Evolutionary conservation across 495 filamentous ascomycete species (phyloP), one percentile per base, ranked within the genome.

Genomic region (Xylaria longipes): DNA sequence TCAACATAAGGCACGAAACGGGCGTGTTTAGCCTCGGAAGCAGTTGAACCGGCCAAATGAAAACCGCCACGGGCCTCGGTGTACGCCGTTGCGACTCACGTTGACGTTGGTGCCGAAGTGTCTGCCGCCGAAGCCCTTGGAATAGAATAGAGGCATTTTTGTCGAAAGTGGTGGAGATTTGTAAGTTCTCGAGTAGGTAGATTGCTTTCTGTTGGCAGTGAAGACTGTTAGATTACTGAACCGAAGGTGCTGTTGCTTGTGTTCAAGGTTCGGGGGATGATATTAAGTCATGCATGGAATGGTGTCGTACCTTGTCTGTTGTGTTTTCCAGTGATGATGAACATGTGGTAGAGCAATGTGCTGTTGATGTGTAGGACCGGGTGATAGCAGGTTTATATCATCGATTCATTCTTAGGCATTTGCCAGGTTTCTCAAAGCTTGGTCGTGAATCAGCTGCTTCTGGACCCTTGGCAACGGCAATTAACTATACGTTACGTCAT

Each of bases 21-120:
- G 11, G n/a, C 17, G 8, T 43, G 5, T 39, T 67, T 68, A 78
- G 62, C 45, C 63, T 63, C 70, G 76, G 76, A 81, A 81, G 73
- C 79, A 81, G 75, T 73, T 78, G 67, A 77, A 81, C 29, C 27
- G 71, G 57, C 76, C 74, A 31, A 80, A 73, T 57, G 72, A 74
- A 58, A 80, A 77, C 7, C 77, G 71, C 79, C 79, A 81, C 0
- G 78, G 75, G 33, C 78, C 78, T 15, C 78, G 71, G 43, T 73
- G 78, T 1, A 81, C 72, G 43, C 77, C 78, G 43, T 79, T 70
- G 50, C 74, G 71, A 58, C 76, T 73, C 20, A 73, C 77, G 48
- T 73, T 72, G 27, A 80, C 73, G 69, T 61, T 77, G 22, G 79
- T 81, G 58, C 78, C 78, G 68, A 80, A 74, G 64, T 79, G 77